phyloP scores from a whole-genome alignment of 805 yeast genomes.

The Cyberlindnera xishuangbannaensis region DNA sequence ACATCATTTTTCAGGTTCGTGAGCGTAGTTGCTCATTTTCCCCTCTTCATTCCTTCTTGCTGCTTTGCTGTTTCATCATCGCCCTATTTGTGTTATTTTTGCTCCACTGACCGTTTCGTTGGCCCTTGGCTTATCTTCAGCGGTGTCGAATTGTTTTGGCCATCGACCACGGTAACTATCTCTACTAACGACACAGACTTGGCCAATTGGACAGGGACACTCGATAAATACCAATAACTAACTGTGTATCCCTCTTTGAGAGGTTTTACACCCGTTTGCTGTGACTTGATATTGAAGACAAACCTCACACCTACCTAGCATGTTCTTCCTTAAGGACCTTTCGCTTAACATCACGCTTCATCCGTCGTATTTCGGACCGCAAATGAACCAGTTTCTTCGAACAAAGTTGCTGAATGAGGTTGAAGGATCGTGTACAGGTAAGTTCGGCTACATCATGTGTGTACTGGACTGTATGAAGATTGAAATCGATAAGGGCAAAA shows the following conservation, averaged over 20 bases:
- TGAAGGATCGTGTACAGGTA: constrained; percentile 98
- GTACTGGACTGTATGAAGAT: constrained; percentile 92
- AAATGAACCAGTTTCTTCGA: constrained; percentile 89
- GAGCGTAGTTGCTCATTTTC: neutral
- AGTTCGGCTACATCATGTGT: constrained; percentile 95
- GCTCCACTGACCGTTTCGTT: no score
- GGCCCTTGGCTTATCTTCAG: no score
- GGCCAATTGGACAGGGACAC: no score
- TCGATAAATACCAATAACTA: no score
- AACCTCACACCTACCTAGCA: neutral
- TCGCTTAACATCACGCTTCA: constrained; percentile 89
- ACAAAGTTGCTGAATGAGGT: constrained; percentile 91
- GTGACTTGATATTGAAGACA: no score
- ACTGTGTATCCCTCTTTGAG: neutral
- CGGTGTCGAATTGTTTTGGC: no score
- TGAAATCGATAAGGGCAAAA: constrained; percentile 91
- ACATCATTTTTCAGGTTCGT: neutral
- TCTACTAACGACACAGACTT: no score
- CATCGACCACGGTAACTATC: no score
- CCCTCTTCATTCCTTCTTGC: neutral
- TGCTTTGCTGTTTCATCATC: constrained; percentile 1
- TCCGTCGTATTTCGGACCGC: constrained; percentile 97
- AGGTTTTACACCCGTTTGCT: neutral
- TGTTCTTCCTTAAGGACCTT: constrained; percentile 69
- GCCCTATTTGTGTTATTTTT: no score